phyloP scores from a whole-genome alignment of 805 yeast species.

The Kuraishia hungarica region DNA sequence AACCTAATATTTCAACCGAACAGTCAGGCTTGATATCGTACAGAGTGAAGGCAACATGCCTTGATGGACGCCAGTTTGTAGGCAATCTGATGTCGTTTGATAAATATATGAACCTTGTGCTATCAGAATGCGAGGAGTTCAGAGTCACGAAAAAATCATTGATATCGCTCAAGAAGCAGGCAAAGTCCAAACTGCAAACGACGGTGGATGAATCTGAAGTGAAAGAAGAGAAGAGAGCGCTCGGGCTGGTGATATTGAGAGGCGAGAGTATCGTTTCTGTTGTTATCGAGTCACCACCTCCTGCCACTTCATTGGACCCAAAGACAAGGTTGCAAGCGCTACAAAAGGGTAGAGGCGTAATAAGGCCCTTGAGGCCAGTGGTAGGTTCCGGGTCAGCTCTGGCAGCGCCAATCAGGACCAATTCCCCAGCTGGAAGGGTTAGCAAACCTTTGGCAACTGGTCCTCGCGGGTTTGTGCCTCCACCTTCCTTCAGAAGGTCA shows the following conservation, averaged over 20 bases:
- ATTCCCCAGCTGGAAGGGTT: neutral
- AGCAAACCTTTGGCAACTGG: constrained; percentile 1
- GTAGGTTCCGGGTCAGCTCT: neutral
- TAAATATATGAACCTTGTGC: constrained; percentile 77
- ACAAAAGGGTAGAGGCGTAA: constrained; percentile 22
- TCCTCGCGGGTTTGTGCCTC: constrained; percentile 1
- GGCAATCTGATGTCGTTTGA: constrained; percentile 88
- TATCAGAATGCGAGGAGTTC: constrained; percentile 78
- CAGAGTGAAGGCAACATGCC: constrained; percentile 61
- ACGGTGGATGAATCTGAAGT: constrained; percentile 26
- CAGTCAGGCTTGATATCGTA: constrained; percentile 65
- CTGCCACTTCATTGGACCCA: constrained; percentile 21
- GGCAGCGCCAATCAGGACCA: constrained; percentile 3
- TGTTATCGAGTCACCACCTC: constrained; percentile 58
- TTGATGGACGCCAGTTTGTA: constrained; percentile 69
- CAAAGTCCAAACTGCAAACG: constrained; percentile 13
- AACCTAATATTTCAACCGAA: constrained; percentile 8
- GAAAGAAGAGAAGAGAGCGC: constrained; percentile 59
- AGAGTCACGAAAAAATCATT: constrained; percentile 59
- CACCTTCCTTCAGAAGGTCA: neutral
- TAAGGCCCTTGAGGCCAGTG: constrained; percentile 15
- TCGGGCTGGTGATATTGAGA: constrained; percentile 77
- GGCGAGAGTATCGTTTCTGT: constrained; percentile 82
- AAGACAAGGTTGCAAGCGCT: constrained; percentile 13
- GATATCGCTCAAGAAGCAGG: constrained; percentile 23